Evolutionary conservation across 164 flowering plant species (phyloP), one percentile per base, ranked within the genome.

Genomic region (Saururus chinensis): DNA sequence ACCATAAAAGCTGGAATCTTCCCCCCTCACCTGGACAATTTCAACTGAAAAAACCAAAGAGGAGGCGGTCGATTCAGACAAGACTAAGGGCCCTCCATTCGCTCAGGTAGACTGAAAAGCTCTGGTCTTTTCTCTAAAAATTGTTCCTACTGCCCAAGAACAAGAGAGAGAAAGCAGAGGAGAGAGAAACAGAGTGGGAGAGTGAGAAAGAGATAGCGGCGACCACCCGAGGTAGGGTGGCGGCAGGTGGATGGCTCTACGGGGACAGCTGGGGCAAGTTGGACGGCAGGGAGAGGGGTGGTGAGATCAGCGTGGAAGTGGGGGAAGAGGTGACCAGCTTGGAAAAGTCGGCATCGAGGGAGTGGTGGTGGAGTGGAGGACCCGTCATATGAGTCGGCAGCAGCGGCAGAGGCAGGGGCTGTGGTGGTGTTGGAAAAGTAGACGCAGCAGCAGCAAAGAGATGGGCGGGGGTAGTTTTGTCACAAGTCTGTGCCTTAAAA

Each of bases 251-350:
- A 52, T 9, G 53, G 63, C 54, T 58, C 51, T 63, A 59, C 0
- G 85, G 84, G 1, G 83, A 76, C 74, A 76, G 24, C n/a, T n/a
- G n/a, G n/a, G n/a, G n/a, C n/a, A n/a, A n/a, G n/a, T n/a, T n/a
- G n/a, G n/a, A n/a, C n/a, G 88, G 78, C 0, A 86, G 78, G 3
- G 78, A 75, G 42, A 61, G 37, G 13, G 85, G 86, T 19, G 86
- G 84, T 0, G 84, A 78, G 4, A 66, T 59, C 55, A 71, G 60
- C 4, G 68, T 59, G 8, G 82, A 78, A 1, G 62, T 64, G 13
- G 82, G 78, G 4, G 82, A 75, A 53, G 63, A 19, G 37, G 70
- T 60, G 7, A 54, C 24, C 37, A 51, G 20, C n/a, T 65, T 68
- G 0, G 60, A 61, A 23, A 65, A 60, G n/a, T 79, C 71, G 19